These are phyloP conservation scores for Helotiales sp. DNA, from an alignment of 2,329 filamentous ascomycete species.

Conservation along the genomic window DNA sequence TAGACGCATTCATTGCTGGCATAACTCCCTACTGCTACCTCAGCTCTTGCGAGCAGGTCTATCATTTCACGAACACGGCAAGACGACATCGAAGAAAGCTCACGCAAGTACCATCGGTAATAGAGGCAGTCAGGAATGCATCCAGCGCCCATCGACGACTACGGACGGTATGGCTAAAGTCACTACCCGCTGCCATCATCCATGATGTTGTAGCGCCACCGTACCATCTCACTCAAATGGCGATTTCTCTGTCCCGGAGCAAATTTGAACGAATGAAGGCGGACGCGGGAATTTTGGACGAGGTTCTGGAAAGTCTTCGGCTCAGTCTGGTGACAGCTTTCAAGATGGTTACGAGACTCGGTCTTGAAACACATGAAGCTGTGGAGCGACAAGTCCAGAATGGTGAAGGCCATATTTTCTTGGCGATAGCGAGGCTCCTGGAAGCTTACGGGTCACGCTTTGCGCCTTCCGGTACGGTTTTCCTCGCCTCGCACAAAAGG, in stretches of 20 bases:
- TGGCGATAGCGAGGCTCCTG: conserved; percentile 2
- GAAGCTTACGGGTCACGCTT: conserved; percentile 9
- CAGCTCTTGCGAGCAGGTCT: neutral
- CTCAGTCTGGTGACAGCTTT: neutral
- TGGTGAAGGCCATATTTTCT: conserved; percentile 4
- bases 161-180: neutral
- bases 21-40: conserved; percentile 7
- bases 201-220: conserved; percentile 6
- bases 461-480: conserved; percentile 2
- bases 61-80: neutral
- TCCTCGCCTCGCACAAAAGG: conserved; percentile 7
- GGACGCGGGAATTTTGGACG: neutral
- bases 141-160: neutral
- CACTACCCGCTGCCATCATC: neutral
- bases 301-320: neutral
- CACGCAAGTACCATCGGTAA: conserved; percentile 5
- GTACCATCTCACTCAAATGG: conserved; percentile 1
- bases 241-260: neutral
- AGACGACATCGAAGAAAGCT: conserved; percentile 8
- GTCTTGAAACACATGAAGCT: conserved; percentile 1
- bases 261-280: neutral
- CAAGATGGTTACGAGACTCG: neutral
- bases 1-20: neutral
- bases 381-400: neutral
- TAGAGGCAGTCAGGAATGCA: neutral